Base-by-base conservation (phyloP, 2,329 filamentous ascomycete species). In the Phyllosticta paracitricarpa region DNA sequence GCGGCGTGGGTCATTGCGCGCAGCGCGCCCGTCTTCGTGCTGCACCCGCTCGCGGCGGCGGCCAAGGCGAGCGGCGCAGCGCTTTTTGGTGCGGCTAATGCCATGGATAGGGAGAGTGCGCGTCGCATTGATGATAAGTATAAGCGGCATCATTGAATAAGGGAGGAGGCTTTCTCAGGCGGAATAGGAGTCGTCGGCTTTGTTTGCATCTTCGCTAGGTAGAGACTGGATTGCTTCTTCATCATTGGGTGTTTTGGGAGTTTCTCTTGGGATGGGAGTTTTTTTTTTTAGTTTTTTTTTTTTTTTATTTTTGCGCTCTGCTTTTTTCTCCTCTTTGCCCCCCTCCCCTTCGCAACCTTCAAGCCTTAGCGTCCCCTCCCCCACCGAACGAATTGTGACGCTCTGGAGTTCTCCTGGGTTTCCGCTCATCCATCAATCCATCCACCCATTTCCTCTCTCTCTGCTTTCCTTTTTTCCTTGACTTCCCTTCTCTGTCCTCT, bases 21-120 rank as follows among this genome's bases (percentile, higher is more conserved):
- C 72, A 84, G 89, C 67, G 91, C 92, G 30, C 94, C 94, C n/a
- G 97, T 92, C 0, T 90, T 97, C 22, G 88, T 99, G 58, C 84
- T 99, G 66, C 81, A 92, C 61, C 94, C 94, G 7, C 90, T 91
- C 3, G 91, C 97, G 68, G 95, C 93, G 0, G 90, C 91, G 7
- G 91, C 88, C 40, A 93, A 93, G 74, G 93, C 88, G 0, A 86
- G 96, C 57, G 90, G 91, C 8, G 89, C 95, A 77, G 91, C 93
- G 48, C 78, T 99, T 62, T 81, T 97, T 76, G 94, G 95, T 4
- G 93, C 92, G 14, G 95, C 91, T 0, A 99, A 99, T 73, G 85
- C 89, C 55, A 79, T 99, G 67, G 94, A 99, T 77, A 88, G 89
- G 59, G 81, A 85, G 64, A 92, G 96, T 71, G 78, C 88, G 70